Conservation (phyloP, 345 rosid genomes). For the Passiflora organensis region DNA sequence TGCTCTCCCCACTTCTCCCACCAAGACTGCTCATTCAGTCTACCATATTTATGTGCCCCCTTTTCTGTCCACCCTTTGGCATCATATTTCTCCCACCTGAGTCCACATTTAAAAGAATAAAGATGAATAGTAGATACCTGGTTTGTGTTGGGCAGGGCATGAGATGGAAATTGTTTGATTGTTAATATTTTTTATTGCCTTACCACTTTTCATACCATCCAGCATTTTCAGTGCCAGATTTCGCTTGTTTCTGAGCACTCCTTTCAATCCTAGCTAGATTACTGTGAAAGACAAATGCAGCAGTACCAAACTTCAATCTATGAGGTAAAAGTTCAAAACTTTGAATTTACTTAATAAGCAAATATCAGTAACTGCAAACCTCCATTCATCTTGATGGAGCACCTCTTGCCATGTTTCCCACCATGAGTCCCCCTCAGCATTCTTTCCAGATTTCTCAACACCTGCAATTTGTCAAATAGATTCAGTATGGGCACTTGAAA, state of each 20-base stretch:
- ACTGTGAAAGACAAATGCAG: slow-evolving; percentile 40
- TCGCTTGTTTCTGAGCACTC: slow-evolving; percentile 98
- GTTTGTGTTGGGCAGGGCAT: too few species aligned
- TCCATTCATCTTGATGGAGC: slow-evolving; percentile 98
- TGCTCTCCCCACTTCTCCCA: slow-evolving; percentile 99
- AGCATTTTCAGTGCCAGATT: slow-evolving; percentile 87
- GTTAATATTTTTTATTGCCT: slow-evolving; percentile 19
- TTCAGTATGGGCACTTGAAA: slow-evolving; percentile 7
- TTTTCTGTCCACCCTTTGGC: slow-evolving; percentile 99
- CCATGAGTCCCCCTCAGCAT: slow-evolving; percentile 96
- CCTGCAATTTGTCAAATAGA: slow-evolving; percentile 43
- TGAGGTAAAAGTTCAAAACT: neutral
- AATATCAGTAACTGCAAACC: slow-evolving; percentile 32
- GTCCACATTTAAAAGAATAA: slow-evolving; percentile 12
- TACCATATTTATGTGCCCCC: slow-evolving; percentile 96
- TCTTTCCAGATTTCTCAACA: slow-evolving; percentile 96
- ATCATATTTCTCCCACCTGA: slow-evolving; percentile 99
- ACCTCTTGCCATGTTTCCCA: slow-evolving; percentile 99
- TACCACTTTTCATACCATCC: slow-evolving; percentile 99
- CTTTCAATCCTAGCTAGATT: slow-evolving; percentile 95
- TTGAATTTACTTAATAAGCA: neutral
- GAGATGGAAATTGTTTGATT: neutral
- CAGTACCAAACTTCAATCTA: neutral
- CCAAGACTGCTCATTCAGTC: slow-evolving; percentile 96
- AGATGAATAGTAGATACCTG: too few species aligned